Percentiles rank a stretch among this genome's conserved stretches.
These are phyloP conservation scores for Ceratocystis alfenasii DNA, from an alignment of 2,329 filamentous ascomycete genomes.

Conservation along the genomic window DNA sequence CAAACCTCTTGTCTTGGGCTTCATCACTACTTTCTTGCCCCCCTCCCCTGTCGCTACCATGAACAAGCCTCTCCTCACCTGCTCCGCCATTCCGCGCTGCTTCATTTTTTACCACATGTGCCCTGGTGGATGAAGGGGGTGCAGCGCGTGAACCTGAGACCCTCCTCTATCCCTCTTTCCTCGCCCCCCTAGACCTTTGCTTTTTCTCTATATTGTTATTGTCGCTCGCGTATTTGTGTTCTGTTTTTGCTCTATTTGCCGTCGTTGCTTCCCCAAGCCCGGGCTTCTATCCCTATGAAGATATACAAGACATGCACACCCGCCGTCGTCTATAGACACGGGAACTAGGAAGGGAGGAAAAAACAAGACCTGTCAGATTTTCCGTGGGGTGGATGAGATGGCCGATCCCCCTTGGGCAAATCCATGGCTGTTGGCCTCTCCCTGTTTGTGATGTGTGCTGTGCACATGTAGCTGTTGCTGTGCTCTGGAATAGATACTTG, in stretches of 20 bases:
- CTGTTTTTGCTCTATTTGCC: background rate
- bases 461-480: background rate
- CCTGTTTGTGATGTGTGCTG: background rate
- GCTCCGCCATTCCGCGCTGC: background rate
- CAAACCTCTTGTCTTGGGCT: too few species aligned
- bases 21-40: too few species aligned
- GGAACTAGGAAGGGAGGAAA: background rate
- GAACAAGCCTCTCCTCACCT: background rate
- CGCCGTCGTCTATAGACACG: background rate
- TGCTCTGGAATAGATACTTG: too few species aligned
- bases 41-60: too few species aligned
- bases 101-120: too few species aligned
- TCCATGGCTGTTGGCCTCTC: too few species aligned
- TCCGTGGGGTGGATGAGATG: background rate
- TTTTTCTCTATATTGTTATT: background rate
- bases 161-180: background rate
- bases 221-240: background rate
- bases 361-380: slow-evolving; percentile 4
- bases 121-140: background rate
- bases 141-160: slow-evolving; percentile 1
- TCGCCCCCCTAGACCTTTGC: background rate
- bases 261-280: background rate
- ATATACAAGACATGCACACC: background rate
- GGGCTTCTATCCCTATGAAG: background rate
- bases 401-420: background rate